These are phyloP conservation scores for Paraphaeosphaeria sporulosa DNA, from an alignment of 2,329 filamentous ascomycete species.

Conservation along the genomic window DNA sequence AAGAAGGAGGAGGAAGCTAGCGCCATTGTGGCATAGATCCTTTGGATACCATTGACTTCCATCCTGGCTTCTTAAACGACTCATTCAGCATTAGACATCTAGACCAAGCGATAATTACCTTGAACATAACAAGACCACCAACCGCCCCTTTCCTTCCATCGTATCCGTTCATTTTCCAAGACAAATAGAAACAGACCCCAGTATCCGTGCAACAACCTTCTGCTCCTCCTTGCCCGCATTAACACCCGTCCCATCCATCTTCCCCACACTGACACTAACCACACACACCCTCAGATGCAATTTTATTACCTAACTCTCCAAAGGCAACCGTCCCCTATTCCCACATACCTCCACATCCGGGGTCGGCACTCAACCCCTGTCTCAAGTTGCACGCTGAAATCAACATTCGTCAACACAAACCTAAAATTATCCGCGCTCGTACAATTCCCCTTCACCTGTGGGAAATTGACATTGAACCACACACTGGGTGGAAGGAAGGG, in stretches of 20 bases:
- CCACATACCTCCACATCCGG: background rate
- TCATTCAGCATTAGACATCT: background rate
- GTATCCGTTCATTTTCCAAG: background rate
- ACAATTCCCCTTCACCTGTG: conserved; percentile 59
- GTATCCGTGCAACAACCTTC: background rate
- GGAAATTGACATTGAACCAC: conserved; percentile 75
- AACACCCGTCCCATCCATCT: no score
- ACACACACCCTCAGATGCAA: background rate
- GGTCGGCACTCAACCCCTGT: background rate
- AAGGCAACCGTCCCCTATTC: background rate
- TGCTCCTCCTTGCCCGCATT: conserved; percentile 55
- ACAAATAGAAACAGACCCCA: background rate
- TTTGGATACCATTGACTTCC: background rate
- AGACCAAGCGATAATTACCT: background rate
- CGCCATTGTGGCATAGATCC: conserved; percentile 54
- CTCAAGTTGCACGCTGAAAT: background rate
- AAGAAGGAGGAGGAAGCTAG: conserved; percentile 59
- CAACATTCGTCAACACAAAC: conserved; percentile 63
- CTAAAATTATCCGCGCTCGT: conserved; percentile 62
- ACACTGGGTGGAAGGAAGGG: conserved; percentile 69
- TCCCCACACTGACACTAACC: no score
- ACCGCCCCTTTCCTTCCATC: background rate
- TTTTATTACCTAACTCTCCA: background rate
- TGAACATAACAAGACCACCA: background rate
- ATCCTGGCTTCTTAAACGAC: background rate